Evolutionary conservation across 805 yeast species (phyloP).

Genomic region (Saturnispora mendoncae): DNA sequence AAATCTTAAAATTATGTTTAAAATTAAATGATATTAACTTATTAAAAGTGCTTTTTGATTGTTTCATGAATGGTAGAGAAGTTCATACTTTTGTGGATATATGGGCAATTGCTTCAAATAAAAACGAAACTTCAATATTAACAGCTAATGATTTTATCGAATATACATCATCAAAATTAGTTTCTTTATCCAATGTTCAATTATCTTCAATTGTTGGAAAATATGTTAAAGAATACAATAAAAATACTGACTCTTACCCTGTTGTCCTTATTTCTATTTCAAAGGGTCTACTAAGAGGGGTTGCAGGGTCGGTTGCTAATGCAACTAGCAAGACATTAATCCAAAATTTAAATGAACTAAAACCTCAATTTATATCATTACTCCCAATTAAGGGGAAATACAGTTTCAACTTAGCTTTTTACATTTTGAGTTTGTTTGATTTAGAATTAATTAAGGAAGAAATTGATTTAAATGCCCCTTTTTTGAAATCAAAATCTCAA

Average conservation of each 20-base stretch:
- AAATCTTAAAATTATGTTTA: constrained; percentile 22
- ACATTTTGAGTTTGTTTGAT: constrained; percentile 41
- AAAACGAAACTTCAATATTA: constrained; percentile 8
- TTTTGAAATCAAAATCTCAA: constrained; percentile 4
- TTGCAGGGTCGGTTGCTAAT: constrained; percentile 25
- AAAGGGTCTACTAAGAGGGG: constrained; percentile 33
- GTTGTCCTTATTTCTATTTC: constrained; percentile 26
- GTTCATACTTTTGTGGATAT: constrained; percentile 37
- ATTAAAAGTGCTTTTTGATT: constrained; percentile 22
- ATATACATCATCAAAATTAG: constrained; percentile 33
- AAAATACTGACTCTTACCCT: constrained; percentile 11
- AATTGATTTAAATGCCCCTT: not conserved
- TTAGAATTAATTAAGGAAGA: constrained; percentile 18
- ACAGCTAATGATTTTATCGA: constrained; percentile 26
- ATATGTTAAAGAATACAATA: constrained; percentile 12
- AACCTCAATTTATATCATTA: constrained; percentile 18
- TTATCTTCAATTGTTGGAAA: constrained; percentile 23
- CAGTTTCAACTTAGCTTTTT: constrained; percentile 40
- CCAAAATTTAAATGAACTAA: constrained; percentile 13
- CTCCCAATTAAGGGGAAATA: constrained; percentile 16
- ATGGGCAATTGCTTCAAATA: constrained; percentile 30
- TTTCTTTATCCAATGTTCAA: constrained; percentile 41
- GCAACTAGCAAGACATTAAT: constrained; percentile 19
- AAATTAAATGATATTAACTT: not conserved
- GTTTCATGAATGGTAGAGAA: constrained; percentile 53